Evolutionary conservation across 306 rosid genomes (phyloP).

Genomic region (Cicer arietinum): DNA sequence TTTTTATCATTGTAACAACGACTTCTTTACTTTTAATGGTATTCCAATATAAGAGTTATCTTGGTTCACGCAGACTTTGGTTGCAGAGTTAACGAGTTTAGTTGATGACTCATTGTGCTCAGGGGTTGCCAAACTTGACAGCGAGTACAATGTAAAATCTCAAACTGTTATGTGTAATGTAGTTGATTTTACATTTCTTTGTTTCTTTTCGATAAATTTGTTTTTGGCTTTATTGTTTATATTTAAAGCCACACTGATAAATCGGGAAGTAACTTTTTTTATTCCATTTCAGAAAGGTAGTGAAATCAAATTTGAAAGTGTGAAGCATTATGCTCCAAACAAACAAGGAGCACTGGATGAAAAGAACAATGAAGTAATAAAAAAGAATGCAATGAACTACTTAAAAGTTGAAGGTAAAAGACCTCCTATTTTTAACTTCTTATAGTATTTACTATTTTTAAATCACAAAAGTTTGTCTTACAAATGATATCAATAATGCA

Average conservation of each 20-base stretch:
- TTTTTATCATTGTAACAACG: neutral
- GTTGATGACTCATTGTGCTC: constrained; percentile 49
- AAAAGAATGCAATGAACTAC: constrained; percentile 39
- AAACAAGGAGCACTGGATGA: constrained; percentile 29
- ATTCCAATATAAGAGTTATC: neutral
- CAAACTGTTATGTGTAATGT: neutral
- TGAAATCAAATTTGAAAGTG: constrained; percentile 50
- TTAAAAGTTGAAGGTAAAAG: constrained; percentile 53
- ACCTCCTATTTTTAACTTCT: neutral
- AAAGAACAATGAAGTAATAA: constrained; percentile 24
- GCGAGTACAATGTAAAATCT: constrained; percentile 61
- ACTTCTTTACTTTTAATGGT: neutral
- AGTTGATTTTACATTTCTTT: neutral
- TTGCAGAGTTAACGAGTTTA: constrained; percentile 51
- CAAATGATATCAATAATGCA: neutral
- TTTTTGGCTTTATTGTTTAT: neutral
- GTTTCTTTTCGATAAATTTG: neutral
- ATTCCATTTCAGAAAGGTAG: constrained; percentile 50
- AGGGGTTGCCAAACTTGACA: constrained; percentile 57
- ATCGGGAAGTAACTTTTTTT: neutral
- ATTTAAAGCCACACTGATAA: neutral
- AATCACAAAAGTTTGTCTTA: neutral
- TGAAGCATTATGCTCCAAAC: constrained; percentile 40
- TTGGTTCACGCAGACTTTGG: constrained; percentile 51
- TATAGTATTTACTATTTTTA: neutral